Conservation (phyloP, 129 eudicot species). For the Apium graveolens region DNA sequence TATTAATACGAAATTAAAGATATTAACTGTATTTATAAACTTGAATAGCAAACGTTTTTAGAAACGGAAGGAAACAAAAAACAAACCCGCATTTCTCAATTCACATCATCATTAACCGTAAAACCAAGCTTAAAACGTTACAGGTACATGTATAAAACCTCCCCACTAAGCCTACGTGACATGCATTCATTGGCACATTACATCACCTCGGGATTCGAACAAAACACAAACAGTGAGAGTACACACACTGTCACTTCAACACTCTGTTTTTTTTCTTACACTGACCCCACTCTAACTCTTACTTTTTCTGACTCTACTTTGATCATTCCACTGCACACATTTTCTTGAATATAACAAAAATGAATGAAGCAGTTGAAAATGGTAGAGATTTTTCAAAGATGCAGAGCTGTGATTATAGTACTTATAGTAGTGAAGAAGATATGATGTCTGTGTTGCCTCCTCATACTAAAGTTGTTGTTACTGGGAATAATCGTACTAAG, state of each 20-base stretch:
- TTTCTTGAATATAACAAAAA: constrained; percentile 19
- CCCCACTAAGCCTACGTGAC: constrained; percentile 38
- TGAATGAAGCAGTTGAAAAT: constrained; percentile 48
- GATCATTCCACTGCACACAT: constrained; percentile 27
- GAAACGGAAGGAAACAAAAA: too few species aligned
- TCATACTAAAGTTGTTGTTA: constrained; percentile 83
- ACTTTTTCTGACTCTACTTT: constrained; percentile 20
- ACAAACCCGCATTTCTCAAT: too few species aligned
- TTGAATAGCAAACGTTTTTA: too few species aligned
- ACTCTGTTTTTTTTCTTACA: constrained; percentile 35
- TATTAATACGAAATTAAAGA: too few species aligned
- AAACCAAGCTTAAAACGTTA: constrained; percentile 18
- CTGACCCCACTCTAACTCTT: constrained; percentile 18
- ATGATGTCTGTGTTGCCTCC: constrained; percentile 72
- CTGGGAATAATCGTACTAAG: constrained; percentile 84
- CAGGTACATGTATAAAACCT: too few species aligned
- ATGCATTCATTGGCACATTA: constrained; percentile 19
- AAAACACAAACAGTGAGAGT: constrained; percentile 12
- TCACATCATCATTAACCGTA: too few species aligned
- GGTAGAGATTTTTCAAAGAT: constrained; percentile 14
- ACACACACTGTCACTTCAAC: constrained; percentile 13
- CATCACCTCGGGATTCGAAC: constrained; percentile 40
- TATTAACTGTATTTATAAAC: too few species aligned
- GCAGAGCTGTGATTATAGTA: constrained; percentile 34
- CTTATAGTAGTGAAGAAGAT: constrained; percentile 75